A percentile compares a stretch with the other conserved stretches of the same genome.
Evolutionary conservation across 1,284 basidiomycete species (phyloP).

Genomic region (Irpex sp.): DNA sequence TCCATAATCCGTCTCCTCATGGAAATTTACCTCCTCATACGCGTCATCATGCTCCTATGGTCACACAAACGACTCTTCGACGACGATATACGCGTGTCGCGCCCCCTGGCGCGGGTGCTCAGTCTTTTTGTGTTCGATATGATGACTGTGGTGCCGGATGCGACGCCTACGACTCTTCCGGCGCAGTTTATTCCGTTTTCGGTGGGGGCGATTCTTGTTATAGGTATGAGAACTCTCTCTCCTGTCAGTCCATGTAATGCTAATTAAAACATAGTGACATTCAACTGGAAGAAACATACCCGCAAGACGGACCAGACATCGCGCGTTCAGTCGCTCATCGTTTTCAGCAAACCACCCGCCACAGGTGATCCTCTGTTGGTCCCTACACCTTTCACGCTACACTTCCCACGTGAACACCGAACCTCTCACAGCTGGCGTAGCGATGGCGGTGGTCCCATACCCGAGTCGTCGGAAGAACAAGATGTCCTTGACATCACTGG

Average conservation of each 20-base stretch:
- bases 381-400: conserved; percentile 12
- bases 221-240: conserved; percentile 25
- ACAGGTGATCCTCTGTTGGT: conserved; percentile 3
- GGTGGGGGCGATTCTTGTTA: conserved; percentile 44
- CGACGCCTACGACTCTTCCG: conserved; percentile 33
- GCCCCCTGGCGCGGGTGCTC: conserved; percentile 27
- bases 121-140: conserved; percentile 45
- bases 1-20: conserved; percentile 38
- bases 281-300: conserved; percentile 15
- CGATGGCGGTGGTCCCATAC: conserved; percentile 1
- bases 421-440: conserved; percentile 10
- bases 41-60: conserved; percentile 29
- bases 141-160: conserved; percentile 39
- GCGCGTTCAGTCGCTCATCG: conserved; percentile 4
- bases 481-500: background rate
- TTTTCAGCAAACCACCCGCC: conserved; percentile 2
- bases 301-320: background rate
- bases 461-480: background rate
- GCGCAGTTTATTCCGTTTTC: conserved; percentile 47
- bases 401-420: conserved; percentile 6
- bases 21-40: conserved; percentile 39
- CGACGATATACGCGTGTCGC: background rate
- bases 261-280: conserved; percentile 16
- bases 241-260: background rate
- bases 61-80: background rate